Evolutionary conservation across 257 asterid genomes (phyloP), one percentile per base, ranked within the genome.

Genomic region (Jaltomata sinuosa): DNA sequence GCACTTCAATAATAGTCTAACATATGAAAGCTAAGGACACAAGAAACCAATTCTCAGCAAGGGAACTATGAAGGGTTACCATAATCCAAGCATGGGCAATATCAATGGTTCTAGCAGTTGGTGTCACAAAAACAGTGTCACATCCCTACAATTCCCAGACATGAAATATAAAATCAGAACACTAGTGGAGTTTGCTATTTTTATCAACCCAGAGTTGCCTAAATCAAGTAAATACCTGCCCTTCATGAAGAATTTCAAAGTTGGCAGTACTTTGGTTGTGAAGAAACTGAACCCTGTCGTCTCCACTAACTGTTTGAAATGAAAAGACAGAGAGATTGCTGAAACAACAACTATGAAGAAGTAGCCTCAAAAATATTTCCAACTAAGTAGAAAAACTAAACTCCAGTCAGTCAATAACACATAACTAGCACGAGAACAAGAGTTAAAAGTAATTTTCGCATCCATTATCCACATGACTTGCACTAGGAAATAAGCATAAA

Each of bases 221-320:
- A 85, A 87, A 69, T 83, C 65, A 5, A 86, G 84, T 83, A 86
- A 84, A 79, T 85, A 96, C 99, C 99, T 94, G 97, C 85, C 98
- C 99, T 88, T 92, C 98, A 84, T 22, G 84, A 82, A 94, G 99
- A 85, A 86, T 83, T 86, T 94, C 96, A 91, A 96, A 94, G 88
- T 94, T 91, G 89, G 99, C 98, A 65, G 98, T 96, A 85, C 97
- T 93, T 92, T 96, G 99, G 87, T 94, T 96, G 92, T 96, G 99
- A 88, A 96, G 97, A 91, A 94, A 94, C 86, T 92, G 97, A 87
- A 91, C 80, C 77, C 99, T 94, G 87, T 96, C 98, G 32, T 92
- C 98, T 90, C 99, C 99, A 87, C 95, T 89, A 91, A 96, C 99
- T 96, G 92, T 76, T 64, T 79, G 59, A 84, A 89, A 86, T 72